These are phyloP conservation scores for Podospora pseudopauciseta DNA, from an alignment of 495 filamentous ascomycete species.

Conservation along the genomic window DNA sequence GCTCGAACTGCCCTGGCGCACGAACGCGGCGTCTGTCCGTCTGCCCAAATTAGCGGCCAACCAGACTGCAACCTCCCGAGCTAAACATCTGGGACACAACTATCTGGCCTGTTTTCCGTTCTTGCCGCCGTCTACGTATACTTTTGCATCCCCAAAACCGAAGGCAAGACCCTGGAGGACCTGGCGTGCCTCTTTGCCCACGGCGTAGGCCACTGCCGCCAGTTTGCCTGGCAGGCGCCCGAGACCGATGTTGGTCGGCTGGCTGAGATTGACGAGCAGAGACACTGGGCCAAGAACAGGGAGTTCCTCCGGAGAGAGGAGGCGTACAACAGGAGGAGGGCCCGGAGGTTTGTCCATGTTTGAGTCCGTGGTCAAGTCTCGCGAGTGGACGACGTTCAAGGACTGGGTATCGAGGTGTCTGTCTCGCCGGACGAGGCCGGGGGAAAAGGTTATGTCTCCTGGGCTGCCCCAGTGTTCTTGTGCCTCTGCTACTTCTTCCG, in stretches of 20 bases:
- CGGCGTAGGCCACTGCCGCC: neutral
- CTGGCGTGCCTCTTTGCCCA: conserved; percentile 45
- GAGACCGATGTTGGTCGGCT: neutral
- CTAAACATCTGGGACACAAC: neutral
- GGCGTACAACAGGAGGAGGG: neutral
- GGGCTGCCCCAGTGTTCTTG: neutral
- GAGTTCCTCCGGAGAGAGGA: neutral
- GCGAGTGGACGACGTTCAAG: neutral
- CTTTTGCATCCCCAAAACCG: conserved; percentile 73
- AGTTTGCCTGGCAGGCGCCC: neutral
- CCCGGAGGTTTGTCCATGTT: neutral
- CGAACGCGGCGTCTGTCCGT: neutral
- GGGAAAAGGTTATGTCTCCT: neutral
- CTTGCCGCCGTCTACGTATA: conserved; percentile 60
- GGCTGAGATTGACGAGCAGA: neutral
- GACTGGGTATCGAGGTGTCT: neutral
- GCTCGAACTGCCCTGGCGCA: neutral
- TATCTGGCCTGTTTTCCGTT: conserved; percentile 36
- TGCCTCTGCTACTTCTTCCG: neutral
- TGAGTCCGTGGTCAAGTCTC: neutral
- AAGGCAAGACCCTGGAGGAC: conserved; percentile 74
- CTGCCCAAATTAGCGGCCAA: neutral
- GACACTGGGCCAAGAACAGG: neutral
- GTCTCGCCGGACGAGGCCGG: neutral
- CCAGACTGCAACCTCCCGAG: neutral